Evolutionary conservation across 2,329 filamentous ascomycete genomes (phyloP), one percentile per base, ranked within the genome.

Genomic region (Dactylellina parvicollis): DNA sequence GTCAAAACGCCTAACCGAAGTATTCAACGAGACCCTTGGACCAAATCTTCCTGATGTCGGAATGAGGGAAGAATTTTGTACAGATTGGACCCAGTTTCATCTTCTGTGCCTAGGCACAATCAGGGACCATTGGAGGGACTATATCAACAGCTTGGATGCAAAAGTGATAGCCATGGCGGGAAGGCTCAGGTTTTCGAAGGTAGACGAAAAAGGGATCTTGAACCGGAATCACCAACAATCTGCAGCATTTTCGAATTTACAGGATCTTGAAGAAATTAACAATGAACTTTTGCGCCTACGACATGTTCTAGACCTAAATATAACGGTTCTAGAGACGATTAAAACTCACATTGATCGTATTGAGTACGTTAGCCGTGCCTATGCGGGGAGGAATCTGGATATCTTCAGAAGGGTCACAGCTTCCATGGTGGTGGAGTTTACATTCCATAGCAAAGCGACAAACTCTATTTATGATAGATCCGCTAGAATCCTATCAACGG

Each of bases 41-140:
- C 18, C 44, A 24, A 7, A 32, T 10, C 24, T 10, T 52, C 18
- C 22, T 8, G 18, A 52, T 8, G 7, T n/a, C 22, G 47, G 18
- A 16, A 8, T 52, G 10, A 52, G 18, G 20, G 26, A 52, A 8
- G 16, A 5, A n/a, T 52, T 52, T n/a, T 30, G 47, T 22, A n/a
- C 14, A n/a, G 47, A 52, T 20, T 52, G 47, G 47, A 30, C 24
- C 14, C 4, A 52, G 32, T 18, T 30, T 5, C 47, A 52, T 18
- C 10, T 52, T 8, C 47, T 28, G 9, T 52, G 47, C 16, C 22
- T 52, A 7, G 18, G 47, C 14, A 24, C 47, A 3, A 32, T 52
- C n/a, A 28, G 24, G n/a, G 47, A 52, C 8, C 47, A 52, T 18
- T 52, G 47, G 47, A 52, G 47, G 16, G 47, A 52, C 28, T 52